Percentiles rank a stretch among this genome's conserved stretches.
phyloP scores from a whole-genome alignment of 495 filamentous ascomycete genomes.

The Trichocladium antarcticum region DNA sequence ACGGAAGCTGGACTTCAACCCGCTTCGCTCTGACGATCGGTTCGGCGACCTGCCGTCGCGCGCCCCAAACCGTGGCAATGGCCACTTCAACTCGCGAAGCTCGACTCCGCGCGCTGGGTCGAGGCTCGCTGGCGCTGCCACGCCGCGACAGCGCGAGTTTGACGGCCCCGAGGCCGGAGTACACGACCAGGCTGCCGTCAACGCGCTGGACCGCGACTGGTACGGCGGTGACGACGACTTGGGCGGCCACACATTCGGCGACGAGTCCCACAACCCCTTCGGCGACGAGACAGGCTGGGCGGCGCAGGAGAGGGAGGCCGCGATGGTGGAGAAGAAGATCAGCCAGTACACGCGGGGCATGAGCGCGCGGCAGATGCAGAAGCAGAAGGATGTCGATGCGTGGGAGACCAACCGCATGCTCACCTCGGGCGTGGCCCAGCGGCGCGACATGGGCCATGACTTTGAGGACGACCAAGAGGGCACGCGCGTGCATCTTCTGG shows the following conservation, averaged over 20 bases:
- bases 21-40: conserved; percentile 43
- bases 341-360: conserved; percentile 45
- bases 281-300: conserved; percentile 52
- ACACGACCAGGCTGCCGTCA: conserved; percentile 35
- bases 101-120: conserved; percentile 41
- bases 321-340: conserved; percentile 61
- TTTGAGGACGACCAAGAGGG: conserved; percentile 88
- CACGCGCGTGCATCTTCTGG: conserved; percentile 79
- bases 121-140: conserved; percentile 30
- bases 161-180: conserved; percentile 42
- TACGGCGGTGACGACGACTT: conserved; percentile 65
- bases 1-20: conserved; percentile 50
- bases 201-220: conserved; percentile 80
- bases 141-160: conserved; percentile 43
- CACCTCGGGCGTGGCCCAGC: conserved; percentile 86
- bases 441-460: conserved; percentile 66
- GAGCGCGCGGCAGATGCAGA: conserved; percentile 63
- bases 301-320: conserved; percentile 56
- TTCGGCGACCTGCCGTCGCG: conserved; percentile 47
- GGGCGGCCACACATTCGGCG: conserved; percentile 62
- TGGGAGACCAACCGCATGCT: conserved; percentile 99
- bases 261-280: conserved; percentile 52
- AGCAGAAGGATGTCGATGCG: conserved; percentile 87
- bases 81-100: conserved; percentile 29
- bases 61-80: conserved; percentile 23